These are phyloP conservation scores for Trametes cinnabarina DNA, from an alignment of 768 basidiomycete genomes.

Conservation along the genomic window DNA sequence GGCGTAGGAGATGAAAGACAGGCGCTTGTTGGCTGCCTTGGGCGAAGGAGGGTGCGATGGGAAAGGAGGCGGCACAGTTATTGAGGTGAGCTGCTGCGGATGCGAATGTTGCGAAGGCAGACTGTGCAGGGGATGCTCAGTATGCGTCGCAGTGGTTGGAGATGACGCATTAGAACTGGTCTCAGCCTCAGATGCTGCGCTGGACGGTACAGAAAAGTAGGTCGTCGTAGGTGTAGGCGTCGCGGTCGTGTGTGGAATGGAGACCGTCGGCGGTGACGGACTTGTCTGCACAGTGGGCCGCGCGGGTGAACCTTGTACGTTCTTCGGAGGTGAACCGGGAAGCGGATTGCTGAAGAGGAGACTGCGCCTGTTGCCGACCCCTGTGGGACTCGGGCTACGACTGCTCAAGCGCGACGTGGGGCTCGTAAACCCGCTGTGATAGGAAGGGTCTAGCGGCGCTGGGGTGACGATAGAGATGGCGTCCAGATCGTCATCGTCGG, in stretches of 20 bases:
- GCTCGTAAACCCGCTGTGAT: slow-evolving; percentile 58
- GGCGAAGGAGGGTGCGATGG: slow-evolving; percentile 44
- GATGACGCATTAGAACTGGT: slow-evolving; percentile 38
- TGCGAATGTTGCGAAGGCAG: slow-evolving; percentile 19
- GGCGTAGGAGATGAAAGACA: slow-evolving; percentile 87
- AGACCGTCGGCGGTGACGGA: slow-evolving; percentile 2
- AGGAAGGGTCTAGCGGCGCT: slow-evolving; percentile 33
- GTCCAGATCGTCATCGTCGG: slow-evolving; percentile 46
- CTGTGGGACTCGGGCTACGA: slow-evolving; percentile 63
- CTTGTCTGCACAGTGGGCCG: slow-evolving; percentile 31
- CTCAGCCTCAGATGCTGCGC: slow-evolving; percentile 12
- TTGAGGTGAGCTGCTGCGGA: slow-evolving; percentile 22
- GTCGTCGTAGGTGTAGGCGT: slow-evolving; percentile 45
- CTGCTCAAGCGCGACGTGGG: slow-evolving; percentile 64
- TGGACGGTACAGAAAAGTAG: slow-evolving; percentile 43
- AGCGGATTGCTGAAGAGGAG: slow-evolving; percentile 36
- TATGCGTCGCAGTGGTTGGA: slow-evolving; percentile 39
- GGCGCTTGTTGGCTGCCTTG: slow-evolving; percentile 57
- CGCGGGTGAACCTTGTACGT: slow-evolving; percentile 19
- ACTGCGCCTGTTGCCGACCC: slow-evolving; percentile 33
- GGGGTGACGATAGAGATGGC: slow-evolving; percentile 66
- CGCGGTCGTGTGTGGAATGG: slow-evolving; percentile 13
- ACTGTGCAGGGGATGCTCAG: slow-evolving; percentile 27
- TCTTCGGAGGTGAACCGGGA: slow-evolving; percentile 16
- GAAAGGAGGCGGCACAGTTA: slow-evolving; percentile 27